Percentiles rank a stretch among this genome's conserved stretches.
These are phyloP conservation scores for Daedalea quercina DNA, from an alignment of 768 basidiomycete species.

Conservation along the genomic window DNA sequence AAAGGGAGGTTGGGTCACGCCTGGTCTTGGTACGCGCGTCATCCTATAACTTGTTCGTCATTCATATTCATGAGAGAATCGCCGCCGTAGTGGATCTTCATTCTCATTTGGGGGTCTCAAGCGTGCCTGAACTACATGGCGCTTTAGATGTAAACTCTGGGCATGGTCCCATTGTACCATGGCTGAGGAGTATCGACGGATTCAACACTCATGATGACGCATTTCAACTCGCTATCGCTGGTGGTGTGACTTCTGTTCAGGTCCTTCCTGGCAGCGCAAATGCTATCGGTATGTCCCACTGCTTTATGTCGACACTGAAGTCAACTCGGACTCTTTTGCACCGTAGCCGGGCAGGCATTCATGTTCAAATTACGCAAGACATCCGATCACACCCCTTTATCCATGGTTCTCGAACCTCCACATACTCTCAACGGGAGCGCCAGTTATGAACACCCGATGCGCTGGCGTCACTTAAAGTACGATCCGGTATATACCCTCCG, in stretches of 20 bases:
- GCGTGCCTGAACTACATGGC: constrained; percentile 46
- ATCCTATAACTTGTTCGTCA: constrained; percentile 12
- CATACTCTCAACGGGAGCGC: constrained; percentile 46
- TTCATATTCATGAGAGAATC: background rate
- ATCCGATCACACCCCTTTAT: constrained; percentile 62
- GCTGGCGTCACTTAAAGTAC: constrained; percentile 85
- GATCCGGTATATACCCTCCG: constrained; percentile 1
- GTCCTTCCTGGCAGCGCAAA: constrained; percentile 74
- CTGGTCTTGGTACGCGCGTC: constrained; percentile 43
- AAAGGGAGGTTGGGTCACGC: constrained; percentile 59
- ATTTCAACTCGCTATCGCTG: constrained; percentile 68
- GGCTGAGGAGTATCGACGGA: constrained; percentile 77
- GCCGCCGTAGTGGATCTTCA: constrained; percentile 28
- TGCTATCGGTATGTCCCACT: constrained; percentile 51
- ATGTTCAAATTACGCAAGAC: constrained; percentile 81
- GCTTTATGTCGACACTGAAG: constrained; percentile 6
- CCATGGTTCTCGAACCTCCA: constrained; percentile 84
- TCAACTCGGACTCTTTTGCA: background rate
- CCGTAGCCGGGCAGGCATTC: constrained; percentile 79
- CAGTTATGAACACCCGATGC: constrained; percentile 35
- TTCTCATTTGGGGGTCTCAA: constrained; percentile 73
- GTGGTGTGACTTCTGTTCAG: constrained; percentile 83
- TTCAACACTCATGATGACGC: constrained; percentile 83
- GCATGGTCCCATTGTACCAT: constrained; percentile 66
- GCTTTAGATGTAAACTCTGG: constrained; percentile 46